Percentiles rank a stretch among this genome's conserved stretches.
phyloP scores from a whole-genome alignment of 352 stramenopile species.

The Sclerospora graminicola region DNA sequence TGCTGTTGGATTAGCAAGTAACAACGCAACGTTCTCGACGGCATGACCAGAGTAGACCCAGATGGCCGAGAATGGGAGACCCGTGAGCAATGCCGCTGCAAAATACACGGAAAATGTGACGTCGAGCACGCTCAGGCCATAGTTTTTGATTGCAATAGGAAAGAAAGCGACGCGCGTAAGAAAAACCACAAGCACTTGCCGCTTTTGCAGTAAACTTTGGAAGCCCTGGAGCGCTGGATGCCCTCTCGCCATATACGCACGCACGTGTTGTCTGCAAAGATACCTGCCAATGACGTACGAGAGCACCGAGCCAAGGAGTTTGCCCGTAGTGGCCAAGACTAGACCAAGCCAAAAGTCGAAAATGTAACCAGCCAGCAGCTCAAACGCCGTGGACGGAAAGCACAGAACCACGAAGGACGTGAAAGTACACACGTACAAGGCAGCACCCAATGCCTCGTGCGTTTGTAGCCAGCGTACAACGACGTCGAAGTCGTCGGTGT shows the following conservation, averaged over 20 bases:
- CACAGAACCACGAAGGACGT: slow-evolving; percentile 42
- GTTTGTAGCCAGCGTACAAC: slow-evolving; percentile 42
- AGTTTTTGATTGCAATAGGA: slow-evolving; percentile 81
- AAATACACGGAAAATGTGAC: slow-evolving; percentile 60
- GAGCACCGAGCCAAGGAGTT: slow-evolving; percentile 55
- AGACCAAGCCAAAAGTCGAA: slow-evolving; percentile 71
- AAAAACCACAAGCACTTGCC: slow-evolving; percentile 67
- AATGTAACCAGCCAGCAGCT: slow-evolving; percentile 66
- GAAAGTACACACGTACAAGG: slow-evolving; percentile 36
- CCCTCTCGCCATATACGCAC: slow-evolving; percentile 53
- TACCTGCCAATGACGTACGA: slow-evolving; percentile 65
- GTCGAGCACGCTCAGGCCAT: slow-evolving; percentile 71
- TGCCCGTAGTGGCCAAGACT: slow-evolving; percentile 47
- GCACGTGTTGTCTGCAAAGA: slow-evolving; percentile 47
- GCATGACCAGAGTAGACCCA: slow-evolving; percentile 72
- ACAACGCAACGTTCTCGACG: slow-evolving; percentile 42
- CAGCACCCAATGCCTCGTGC: slow-evolving; percentile 31
- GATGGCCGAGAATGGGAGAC: slow-evolving; percentile 59
- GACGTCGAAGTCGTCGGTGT: slow-evolving; percentile 34
- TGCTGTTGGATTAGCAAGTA: slow-evolving; percentile 29
- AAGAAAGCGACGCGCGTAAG: slow-evolving; percentile 75
- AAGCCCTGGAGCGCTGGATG: slow-evolving; percentile 62
- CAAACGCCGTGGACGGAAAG: slow-evolving; percentile 70
- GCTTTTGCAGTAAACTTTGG: slow-evolving; percentile 43
- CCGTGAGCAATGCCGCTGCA: slow-evolving; percentile 50